Conservation (phyloP, 306 rosid genomes). For the Abrus precatorius region DNA sequence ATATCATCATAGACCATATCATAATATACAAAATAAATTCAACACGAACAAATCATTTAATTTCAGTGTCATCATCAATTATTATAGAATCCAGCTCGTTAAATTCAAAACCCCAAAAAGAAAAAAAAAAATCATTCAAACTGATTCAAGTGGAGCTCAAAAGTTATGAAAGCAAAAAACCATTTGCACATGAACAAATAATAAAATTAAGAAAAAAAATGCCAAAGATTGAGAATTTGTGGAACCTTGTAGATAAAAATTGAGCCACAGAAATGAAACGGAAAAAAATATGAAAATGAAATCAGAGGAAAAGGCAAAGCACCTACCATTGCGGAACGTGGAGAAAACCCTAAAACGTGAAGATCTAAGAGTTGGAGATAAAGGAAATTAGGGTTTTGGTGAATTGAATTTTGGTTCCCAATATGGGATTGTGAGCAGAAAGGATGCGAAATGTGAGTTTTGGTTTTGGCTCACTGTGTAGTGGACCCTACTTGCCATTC, state of each 20-base stretch:
- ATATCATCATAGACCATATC: not conserved
- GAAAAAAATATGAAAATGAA: not conserved
- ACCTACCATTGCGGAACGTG: slow-evolving; percentile 43
- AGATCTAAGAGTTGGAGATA: slow-evolving; percentile 22
- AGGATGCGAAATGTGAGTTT: slow-evolving; percentile 8
- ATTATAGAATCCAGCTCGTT: slow-evolving; percentile 13
- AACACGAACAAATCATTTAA: slow-evolving; percentile 3
- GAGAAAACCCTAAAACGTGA: slow-evolving; percentile 28
- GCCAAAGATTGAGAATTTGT: slow-evolving; percentile 4
- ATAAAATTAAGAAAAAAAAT: not conserved
- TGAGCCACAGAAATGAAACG: not conserved
- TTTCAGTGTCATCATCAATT: slow-evolving; percentile 26
- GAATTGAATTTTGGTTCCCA: slow-evolving; percentile 35
- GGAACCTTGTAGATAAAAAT: not conserved
- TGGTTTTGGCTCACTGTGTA: slow-evolving; percentile 16
- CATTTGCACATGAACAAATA: not conserved
- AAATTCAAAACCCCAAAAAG: not conserved
- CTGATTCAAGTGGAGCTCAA: slow-evolving; percentile 9
- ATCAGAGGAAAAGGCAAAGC: slow-evolving; percentile 23
- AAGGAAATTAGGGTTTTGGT: slow-evolving; percentile 45
- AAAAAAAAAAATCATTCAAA: not conserved
- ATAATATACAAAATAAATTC: not conserved
- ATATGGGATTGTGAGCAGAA: not conserved
- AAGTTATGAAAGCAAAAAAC: slow-evolving; percentile 11
- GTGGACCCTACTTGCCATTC: slow-evolving; percentile 47